Evolutionary conservation across 1,284 basidiomycete species (phyloP), one percentile per base, ranked within the genome.

Genomic region (Cutaneotrichosporon spelunceum): DNA sequence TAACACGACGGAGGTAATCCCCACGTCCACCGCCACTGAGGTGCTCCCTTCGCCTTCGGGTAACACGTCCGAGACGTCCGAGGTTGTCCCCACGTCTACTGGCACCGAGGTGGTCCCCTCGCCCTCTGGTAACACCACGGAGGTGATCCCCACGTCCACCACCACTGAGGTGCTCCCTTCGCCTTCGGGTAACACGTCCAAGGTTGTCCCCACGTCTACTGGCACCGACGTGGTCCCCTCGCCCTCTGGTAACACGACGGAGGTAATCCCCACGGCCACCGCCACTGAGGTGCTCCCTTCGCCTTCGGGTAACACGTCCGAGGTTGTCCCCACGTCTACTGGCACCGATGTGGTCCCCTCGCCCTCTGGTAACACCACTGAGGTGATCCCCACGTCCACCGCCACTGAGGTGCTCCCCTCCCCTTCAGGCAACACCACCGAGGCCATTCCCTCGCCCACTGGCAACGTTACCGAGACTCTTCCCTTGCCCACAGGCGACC

Each of bases 181-280:
- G 11, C 45, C 49, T 14, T 21, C 58, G 13, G 58, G 42, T 42
- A 56, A 33, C 30, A 33, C 30, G 2, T 33, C 30, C 30, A 11
- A 33, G 30, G 13, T 33, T 4, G 30, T 33, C 30, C 30, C 30
- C 13, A 57, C 60, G 26, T 42, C 36, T 24, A 61, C 33, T 48
- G 14, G 57, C 29, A 45, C 62, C 26, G 59, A 45, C 11, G 21
- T 10, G 5, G 6, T 55, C 11, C 55, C 58, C 19, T 53, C 27
- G 11, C 36, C 34, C n/a, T 34, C 54, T 30, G 30, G 30, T 10
- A 30, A 30, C 30, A 30, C 23, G 8, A 44, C 63, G 19, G 59
- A 57, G 48, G 42, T 63, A 21, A 33, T 53, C 21, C 53, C 59
- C 52, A 59, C 65, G 6, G 53, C 64, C 2, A 53, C 66, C 19